Evolutionary conservation across 192 early-diverging fungal genomes (phyloP).

Genomic region (Jimgerdemannia flammicorona): DNA sequence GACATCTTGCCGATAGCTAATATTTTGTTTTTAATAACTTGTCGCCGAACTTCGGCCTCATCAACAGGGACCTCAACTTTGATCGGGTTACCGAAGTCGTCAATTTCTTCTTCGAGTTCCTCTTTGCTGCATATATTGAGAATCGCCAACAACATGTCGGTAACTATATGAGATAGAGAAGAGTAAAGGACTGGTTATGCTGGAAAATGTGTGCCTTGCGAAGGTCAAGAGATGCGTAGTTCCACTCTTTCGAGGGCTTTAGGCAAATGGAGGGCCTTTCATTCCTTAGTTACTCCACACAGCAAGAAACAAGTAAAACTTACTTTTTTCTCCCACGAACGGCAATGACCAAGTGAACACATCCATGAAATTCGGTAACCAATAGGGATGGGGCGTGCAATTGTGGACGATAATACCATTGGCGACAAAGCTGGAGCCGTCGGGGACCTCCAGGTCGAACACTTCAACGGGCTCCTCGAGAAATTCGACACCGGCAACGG

Average conservation of each 20-base stretch:
- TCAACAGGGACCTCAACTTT: too few relatives aligned
- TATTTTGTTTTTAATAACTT: slow-evolving; percentile 84
- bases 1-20: slow-evolving; percentile 91
- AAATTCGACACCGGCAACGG: too few relatives aligned
- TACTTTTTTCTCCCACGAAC: slow-evolving; percentile 97
- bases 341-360: slow-evolving; percentile 97
- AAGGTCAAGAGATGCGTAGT: too few relatives aligned
- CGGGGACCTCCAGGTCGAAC: too few relatives aligned
- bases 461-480: too few relatives aligned
- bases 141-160: slow-evolving; percentile 94
- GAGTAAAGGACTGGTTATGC: neutral
- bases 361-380: slow-evolving; percentile 99
- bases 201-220: too few relatives aligned
- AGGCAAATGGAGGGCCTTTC: too few relatives aligned
- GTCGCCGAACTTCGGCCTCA: slow-evolving; percentile 60
- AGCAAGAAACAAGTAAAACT: slow-evolving; percentile 17
- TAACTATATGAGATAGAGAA: slow-evolving; percentile 53
- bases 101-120: slow-evolving; percentile 63
- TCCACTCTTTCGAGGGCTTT: too few relatives aligned
- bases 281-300: too few relatives aligned
- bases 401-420: too few relatives aligned
- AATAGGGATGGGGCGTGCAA: slow-evolving; percentile 95
- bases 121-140: slow-evolving; percentile 95
- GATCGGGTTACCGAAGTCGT: too few relatives aligned
- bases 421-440: too few relatives aligned